These are phyloP conservation scores for Cryptomeria japonica DNA, from an alignment of 75 land plant genomes.

Conservation along the genomic window DNA sequence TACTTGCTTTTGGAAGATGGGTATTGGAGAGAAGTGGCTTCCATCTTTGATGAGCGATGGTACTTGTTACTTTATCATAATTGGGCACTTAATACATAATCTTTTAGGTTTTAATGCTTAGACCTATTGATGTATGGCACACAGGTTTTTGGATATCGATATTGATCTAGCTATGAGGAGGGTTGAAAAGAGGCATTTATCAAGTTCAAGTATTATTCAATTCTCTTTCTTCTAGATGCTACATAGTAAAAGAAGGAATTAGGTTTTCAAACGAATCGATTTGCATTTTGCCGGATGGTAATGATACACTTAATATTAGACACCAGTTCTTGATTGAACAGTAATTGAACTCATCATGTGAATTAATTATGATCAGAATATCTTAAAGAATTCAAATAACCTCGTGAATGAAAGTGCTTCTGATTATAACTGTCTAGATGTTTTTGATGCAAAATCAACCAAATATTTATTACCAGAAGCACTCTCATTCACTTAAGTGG, in stretches of 20 bases:
- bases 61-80: conserved; percentile 21
- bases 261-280: neutral
- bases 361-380: neutral
- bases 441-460: too few species aligned
- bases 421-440: too few species aligned
- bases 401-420: neutral
- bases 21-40: conserved; percentile 63
- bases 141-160: conserved; percentile 88
- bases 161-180: conserved; percentile 82
- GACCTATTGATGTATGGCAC: neutral
- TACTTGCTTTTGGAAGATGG: conserved; percentile 84
- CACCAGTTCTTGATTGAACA: neutral
- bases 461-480: too few species aligned
- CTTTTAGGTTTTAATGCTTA: neutral
- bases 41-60: conserved; percentile 93
- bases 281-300: neutral
- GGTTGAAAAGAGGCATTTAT: conserved; percentile 76
- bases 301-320: neutral
- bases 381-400: neutral
- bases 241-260: neutral
- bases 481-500: too few species aligned
- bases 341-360: neutral
- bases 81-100: neutral
- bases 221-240: neutral
- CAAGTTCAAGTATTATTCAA: conserved; percentile 34